phyloP scores from a whole-genome alignment of 2,329 filamentous ascomycete species.

The Esteya vermicola region DNA sequence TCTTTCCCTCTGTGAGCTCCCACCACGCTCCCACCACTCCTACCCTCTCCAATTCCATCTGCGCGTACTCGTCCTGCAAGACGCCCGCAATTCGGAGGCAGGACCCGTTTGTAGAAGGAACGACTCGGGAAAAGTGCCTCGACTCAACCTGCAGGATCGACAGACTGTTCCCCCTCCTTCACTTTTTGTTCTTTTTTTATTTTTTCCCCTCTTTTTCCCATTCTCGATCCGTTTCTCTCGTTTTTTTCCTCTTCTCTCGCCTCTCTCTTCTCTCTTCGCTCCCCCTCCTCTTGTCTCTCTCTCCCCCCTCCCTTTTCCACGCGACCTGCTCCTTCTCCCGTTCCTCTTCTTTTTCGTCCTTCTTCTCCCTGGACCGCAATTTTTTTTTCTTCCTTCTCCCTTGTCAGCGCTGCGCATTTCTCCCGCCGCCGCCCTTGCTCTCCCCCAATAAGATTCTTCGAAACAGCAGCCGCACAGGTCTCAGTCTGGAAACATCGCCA shows the following conservation, averaged over 20 bases:
- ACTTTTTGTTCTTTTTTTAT: background rate
- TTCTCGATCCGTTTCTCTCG: background rate
- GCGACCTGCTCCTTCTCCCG: background rate
- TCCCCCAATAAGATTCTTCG: background rate
- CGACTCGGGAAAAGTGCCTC: background rate
- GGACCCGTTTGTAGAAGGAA: constrained; percentile 3
- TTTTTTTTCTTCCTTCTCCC: background rate
- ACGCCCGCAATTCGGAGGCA: constrained; percentile 3
- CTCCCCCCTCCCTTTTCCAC: background rate
- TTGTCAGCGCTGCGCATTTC: no score
- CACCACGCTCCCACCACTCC: constrained; percentile 4
- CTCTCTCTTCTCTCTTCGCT: no score
- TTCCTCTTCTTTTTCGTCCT: background rate
- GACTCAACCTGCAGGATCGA: background rate
- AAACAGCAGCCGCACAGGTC: background rate
- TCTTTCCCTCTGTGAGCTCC: background rate
- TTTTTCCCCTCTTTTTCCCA: background rate
- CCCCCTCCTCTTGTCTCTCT: constrained; percentile 1
- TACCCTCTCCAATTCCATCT: constrained; percentile 3
- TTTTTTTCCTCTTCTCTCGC: background rate
- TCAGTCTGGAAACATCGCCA: no score
- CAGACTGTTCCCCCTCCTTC: background rate
- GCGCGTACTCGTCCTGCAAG: no score
- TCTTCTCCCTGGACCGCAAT: background rate
- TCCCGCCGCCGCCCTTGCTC: background rate